Evolutionary conservation across 2,329 filamentous ascomycete genomes (phyloP).

Genomic region (Passalora sequoiae): DNA sequence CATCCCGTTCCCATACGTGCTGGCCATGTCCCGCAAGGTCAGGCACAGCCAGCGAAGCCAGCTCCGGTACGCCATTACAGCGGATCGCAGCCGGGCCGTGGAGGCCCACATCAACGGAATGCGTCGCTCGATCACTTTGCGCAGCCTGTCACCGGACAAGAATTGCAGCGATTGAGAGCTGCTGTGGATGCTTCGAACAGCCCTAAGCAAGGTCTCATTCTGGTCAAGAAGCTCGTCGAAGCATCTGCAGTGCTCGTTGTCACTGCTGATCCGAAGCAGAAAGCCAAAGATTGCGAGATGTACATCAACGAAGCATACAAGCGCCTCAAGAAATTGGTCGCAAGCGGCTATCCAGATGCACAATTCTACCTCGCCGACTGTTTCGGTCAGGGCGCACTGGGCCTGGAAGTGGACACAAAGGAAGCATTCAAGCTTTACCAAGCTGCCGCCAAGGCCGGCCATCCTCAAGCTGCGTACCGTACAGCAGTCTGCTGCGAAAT

Average conservation of each 20-base stretch:
- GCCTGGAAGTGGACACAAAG: conserved; percentile 75
- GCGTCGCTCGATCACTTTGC: conserved; percentile 20
- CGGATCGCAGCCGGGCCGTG: conserved; percentile 20
- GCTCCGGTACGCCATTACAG: conserved; percentile 51
- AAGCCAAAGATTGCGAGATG: conserved; percentile 65
- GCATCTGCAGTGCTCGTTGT: conserved; percentile 75
- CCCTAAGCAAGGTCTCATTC: conserved; percentile 61
- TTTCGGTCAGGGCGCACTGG: conserved; percentile 74
- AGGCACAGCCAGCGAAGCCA: conserved; percentile 39
- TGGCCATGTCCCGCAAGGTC: conserved; percentile 36
- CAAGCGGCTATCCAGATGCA: conserved; percentile 68
- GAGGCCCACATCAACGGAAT: conserved; percentile 27
- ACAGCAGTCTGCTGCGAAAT: conserved; percentile 97
- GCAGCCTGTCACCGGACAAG: conserved; percentile 65
- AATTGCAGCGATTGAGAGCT: conserved; percentile 67
- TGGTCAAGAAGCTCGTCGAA: conserved; percentile 82
- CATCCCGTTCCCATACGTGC: conserved; percentile 50
- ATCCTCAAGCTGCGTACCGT: conserved; percentile 82
- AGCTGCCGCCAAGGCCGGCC: conserved; percentile 82
- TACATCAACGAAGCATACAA: conserved; percentile 85
- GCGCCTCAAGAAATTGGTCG: conserved; percentile 79
- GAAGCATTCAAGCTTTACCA: conserved; percentile 93
- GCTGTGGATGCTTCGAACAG: conserved; percentile 66
- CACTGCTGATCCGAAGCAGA: conserved; percentile 61
- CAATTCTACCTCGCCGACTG: conserved; percentile 94